A percentile compares a stretch with the other conserved stretches of the same genome.
phyloP scores from a whole-genome alignment of 129 eudicot species.

The Glebionis coronaria region DNA sequence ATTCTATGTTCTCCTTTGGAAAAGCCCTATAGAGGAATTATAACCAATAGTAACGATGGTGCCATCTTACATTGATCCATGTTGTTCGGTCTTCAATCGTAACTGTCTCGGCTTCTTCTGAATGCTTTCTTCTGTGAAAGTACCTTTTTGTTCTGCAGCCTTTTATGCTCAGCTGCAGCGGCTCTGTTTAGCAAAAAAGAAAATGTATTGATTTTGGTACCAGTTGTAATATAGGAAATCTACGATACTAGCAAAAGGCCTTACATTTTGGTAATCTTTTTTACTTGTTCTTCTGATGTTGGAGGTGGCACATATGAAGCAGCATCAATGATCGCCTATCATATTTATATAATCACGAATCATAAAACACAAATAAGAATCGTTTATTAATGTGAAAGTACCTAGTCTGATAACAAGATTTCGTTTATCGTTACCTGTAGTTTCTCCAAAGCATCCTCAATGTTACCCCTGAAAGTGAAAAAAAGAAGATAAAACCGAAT shows the following conservation, averaged over 20 bases:
- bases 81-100: constrained; percentile 40
- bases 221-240: not conserved
- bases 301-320: constrained; percentile 96
- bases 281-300: constrained; percentile 77
- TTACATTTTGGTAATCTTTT: constrained; percentile 73
- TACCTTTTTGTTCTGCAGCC: constrained; percentile 67
- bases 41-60: too few relatives aligned
- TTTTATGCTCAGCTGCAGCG: constrained; percentile 63
- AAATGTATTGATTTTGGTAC: not conserved
- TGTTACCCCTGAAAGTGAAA: constrained; percentile 51
- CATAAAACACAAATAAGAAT: not conserved
- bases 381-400: not conserved
- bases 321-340: constrained; percentile 85
- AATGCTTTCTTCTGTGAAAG: constrained; percentile 67
- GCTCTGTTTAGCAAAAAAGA: constrained; percentile 41
- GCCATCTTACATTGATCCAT: constrained; percentile 16
- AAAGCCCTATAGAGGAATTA: not conserved
- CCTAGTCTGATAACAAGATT: not conserved
- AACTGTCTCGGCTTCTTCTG: constrained; percentile 70
- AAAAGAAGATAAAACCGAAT: constrained; percentile 15
- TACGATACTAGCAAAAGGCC: not conserved
- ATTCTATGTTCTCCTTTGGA: not conserved
- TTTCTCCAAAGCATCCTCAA: constrained; percentile 76
- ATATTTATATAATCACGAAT: constrained; percentile 17
- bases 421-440: constrained; percentile 57